Base-by-base conservation (phyloP, 1,284 basidiomycete genomes). In the Leccinum angustisporum region DNA sequence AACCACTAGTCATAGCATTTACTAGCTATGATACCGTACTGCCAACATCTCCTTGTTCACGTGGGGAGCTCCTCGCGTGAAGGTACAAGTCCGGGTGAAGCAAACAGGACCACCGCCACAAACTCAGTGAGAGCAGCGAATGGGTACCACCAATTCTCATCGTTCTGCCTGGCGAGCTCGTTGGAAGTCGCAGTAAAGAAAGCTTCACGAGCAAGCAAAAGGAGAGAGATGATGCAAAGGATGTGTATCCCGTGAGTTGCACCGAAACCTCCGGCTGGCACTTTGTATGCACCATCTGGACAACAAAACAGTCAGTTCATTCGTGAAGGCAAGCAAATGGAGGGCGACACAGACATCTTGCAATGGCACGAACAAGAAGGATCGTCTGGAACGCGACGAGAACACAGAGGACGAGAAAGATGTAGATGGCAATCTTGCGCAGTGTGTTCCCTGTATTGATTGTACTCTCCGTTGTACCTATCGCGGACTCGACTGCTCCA, bases 111-210 rank as follows among this genome's bases (percentile, higher is more conserved):
- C 0, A 79, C 79, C 0, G 78, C 80, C 27, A 81, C 61, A 25
- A 81, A 60, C 67, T 83, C 82, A 1, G 80, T 73, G 8, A 80
- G 56, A 1, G 79, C 80, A 3, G 79, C 68, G 8, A 83, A 72
- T 2, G 81, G 80, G 61, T 82, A 83, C 79, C 80, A 83, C 51
- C 76, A 71, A 31, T 72, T 67, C 64, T 83, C 81, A 30, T 79
- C 70, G 46, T 76, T 73, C 63, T 77, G 75, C 60, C 67, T 72
- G 0, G 66, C 13, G 4, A 48, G 3, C 56, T 76, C 56, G 48
- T 66, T 67, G 18, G 76, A 57, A 1, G 81, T 81, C 9, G 74
- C 78, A 5, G 69, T 67, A 51, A 75, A 71, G 72, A 80, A 83
- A 1, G 72, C 66, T 62, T 82, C 78, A 21, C 81, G 78, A 25